A percentile compares a stretch with the other conserved stretches of the same genome.
Evolutionary conservation across 164 flowering plant species (phyloP).

Genomic region (Chimonanthus praecox): DNA sequence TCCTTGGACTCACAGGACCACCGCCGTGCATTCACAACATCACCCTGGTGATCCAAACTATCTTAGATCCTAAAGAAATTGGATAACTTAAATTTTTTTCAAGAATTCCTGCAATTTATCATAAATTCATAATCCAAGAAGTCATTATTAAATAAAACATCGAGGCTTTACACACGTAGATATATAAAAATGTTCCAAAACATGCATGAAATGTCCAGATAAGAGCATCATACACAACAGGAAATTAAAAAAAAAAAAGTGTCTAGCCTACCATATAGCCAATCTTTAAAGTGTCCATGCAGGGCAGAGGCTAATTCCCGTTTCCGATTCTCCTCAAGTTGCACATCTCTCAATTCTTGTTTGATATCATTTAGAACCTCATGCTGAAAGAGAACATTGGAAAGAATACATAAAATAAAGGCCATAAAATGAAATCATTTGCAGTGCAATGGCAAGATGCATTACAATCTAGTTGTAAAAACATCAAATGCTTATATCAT

Average conservation of each 20-base stretch:
- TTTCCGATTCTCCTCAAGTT: slow-evolving; percentile 76
- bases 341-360: slow-evolving; percentile 69
- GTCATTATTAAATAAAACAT: background rate
- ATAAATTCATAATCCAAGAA: too few species aligned
- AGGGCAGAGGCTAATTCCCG: slow-evolving; percentile 78
- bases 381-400: slow-evolving; percentile 34
- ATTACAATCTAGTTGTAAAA: background rate
- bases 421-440: background rate
- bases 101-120: too few species aligned
- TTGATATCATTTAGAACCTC: slow-evolving; percentile 65
- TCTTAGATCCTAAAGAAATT: too few species aligned
- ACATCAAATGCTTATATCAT: background rate
- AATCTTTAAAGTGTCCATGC: slow-evolving; percentile 85
- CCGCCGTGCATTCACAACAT: too few species aligned
- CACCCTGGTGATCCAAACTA: too few species aligned
- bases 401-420: too few species aligned
- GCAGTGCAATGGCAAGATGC: background rate
- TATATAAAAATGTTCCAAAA: background rate
- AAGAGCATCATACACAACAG: background rate
- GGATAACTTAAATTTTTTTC: too few species aligned
- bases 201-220: background rate
- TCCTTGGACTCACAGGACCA: too few species aligned
- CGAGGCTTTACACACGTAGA: too few species aligned
- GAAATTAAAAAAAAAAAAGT: background rate
- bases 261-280: slow-evolving; percentile 75